Evolutionary conservation across 495 filamentous ascomycete species (phyloP).

Genomic region (Penicillium manginii): DNA sequence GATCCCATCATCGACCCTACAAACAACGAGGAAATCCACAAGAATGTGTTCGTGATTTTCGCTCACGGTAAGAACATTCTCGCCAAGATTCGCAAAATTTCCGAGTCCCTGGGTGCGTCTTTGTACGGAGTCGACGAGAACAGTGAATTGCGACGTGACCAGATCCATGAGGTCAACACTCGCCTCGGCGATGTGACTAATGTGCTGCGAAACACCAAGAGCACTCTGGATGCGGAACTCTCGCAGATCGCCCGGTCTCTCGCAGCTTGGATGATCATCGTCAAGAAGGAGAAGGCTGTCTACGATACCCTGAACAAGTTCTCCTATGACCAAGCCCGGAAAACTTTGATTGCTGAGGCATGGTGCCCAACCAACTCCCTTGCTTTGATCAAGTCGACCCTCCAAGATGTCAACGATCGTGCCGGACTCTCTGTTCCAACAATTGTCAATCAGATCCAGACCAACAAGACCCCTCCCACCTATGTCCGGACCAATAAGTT

Average conservation of each 20-base stretch:
- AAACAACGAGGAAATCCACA: slow-evolving; percentile 87
- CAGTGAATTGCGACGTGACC: slow-evolving; percentile 87
- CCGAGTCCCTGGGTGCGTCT: slow-evolving; percentile 92
- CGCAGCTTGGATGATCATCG: slow-evolving; percentile 92
- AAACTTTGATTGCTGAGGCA: slow-evolving; percentile 95
- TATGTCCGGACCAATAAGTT: slow-evolving; percentile 98
- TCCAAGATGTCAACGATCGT: slow-evolving; percentile 95
- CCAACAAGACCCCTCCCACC: slow-evolving; percentile 94
- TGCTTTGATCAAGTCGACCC: slow-evolving; percentile 88
- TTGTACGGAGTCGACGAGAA: slow-evolving; percentile 98
- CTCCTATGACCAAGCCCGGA: slow-evolving; percentile 93
- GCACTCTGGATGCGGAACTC: slow-evolving; percentile 89
- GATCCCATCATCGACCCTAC: slow-evolving; percentile 91
- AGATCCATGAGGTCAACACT: slow-evolving; percentile 95
- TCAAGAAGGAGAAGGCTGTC: slow-evolving; percentile 98
- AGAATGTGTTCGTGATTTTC: slow-evolving; percentile 99
- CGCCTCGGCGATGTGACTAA: slow-evolving; percentile 86
- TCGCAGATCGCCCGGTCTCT: slow-evolving; percentile 88
- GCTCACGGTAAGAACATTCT: slow-evolving; percentile 98
- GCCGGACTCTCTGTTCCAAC: slow-evolving; percentile 93
- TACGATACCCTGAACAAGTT: slow-evolving; percentile 95
- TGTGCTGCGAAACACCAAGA: slow-evolving; percentile 94
- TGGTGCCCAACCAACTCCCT: slow-evolving; percentile 95
- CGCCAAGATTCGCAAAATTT: slow-evolving; percentile 98
- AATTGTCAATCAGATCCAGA: slow-evolving; percentile 95